phyloP scores from a whole-genome alignment of 805 yeast genomes.

The Blastobotrys mokoenaii region DNA sequence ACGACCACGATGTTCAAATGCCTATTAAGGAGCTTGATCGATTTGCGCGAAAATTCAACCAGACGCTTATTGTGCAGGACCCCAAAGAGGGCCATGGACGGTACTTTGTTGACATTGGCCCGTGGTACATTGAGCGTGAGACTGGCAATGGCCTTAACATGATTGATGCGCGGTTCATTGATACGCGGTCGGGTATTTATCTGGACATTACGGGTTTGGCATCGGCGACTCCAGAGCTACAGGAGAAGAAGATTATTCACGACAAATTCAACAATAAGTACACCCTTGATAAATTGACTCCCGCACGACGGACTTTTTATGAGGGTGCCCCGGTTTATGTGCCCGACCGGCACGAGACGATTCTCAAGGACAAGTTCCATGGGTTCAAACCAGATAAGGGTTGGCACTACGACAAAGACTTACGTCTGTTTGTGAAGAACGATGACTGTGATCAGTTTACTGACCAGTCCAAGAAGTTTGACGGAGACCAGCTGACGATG shows the following conservation, averaged over 20 bases:
- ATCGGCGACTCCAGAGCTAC: slow-evolving; percentile 14
- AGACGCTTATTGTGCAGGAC: slow-evolving; percentile 37
- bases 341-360: slow-evolving; percentile 33
- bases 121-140: slow-evolving; percentile 42
- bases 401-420: slow-evolving; percentile 42
- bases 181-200: slow-evolving; percentile 49
- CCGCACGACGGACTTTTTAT: slow-evolving; percentile 45
- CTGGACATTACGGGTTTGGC: slow-evolving; percentile 50
- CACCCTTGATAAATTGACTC: slow-evolving; percentile 40
- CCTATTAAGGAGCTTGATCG: slow-evolving; percentile 41
- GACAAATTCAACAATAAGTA: slow-evolving; percentile 55
- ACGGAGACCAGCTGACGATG: slow-evolving; percentile 19
- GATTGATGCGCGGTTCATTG: slow-evolving; percentile 53
- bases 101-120: slow-evolving; percentile 40
- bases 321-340: slow-evolving; percentile 48
- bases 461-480: slow-evolving; percentile 22
- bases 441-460: slow-evolving; percentile 13
- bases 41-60: slow-evolving; percentile 40
- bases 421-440: slow-evolving; percentile 45
- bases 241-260: slow-evolving; percentile 23
- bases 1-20: slow-evolving; percentile 41
- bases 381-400: slow-evolving; percentile 24
- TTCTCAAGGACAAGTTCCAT: slow-evolving; percentile 31
- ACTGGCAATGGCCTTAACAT: slow-evolving; percentile 40
- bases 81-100: slow-evolving; percentile 39